Evolutionary conservation across 768 basidiomycete genomes (phyloP), one percentile per base, ranked within the genome.

Genomic region (Xerocomellus chrysenteron): DNA sequence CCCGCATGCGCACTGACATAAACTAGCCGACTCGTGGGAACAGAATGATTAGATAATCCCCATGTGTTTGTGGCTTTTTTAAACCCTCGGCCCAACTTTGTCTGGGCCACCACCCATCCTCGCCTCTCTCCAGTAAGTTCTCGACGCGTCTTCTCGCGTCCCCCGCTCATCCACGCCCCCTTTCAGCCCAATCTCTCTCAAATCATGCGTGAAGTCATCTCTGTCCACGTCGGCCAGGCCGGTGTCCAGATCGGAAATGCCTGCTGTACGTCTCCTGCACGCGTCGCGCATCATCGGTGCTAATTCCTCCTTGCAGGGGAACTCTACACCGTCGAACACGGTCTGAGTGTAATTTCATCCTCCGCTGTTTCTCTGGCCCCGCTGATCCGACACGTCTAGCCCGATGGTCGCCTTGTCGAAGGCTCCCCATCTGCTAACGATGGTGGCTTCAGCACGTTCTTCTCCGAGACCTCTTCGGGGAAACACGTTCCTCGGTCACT

Each of bases 171-270:
- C 48, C 43, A 1, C 35, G 3, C 2, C 24, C 40, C 37, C 21
- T 47, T 4, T 35, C 5, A 26, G 66, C 64, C 52, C 50, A 62
- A 56, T 33, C 30, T 41, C 19, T 39, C 52, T 53, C 52, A 64
- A 66, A 79, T 68, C 75, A 92, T 92, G 90, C 88, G 90, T 82
- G 90, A 92, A 88, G 94, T 98, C 76, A 96, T 97, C 81, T 96
- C 93, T 65, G 82, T 98, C 72, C 94, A 98, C 78, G 95, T 98
- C 73, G 96, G 96, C 70, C 97, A 99, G 81, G 97, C 96, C 71
- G 94, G 94, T 86, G 89, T 92, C 67, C 92, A 94, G 81, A 91
- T 94, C 68, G 95, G 96, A 71, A 98, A 98, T 76, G 96, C 97
- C 71, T 99, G 94, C 79, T 97, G 96, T 93, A 78, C 81, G 92